Conservation (phyloP, 2,329 filamentous ascomycete species). For the Fusarium algeriense region DNA sequence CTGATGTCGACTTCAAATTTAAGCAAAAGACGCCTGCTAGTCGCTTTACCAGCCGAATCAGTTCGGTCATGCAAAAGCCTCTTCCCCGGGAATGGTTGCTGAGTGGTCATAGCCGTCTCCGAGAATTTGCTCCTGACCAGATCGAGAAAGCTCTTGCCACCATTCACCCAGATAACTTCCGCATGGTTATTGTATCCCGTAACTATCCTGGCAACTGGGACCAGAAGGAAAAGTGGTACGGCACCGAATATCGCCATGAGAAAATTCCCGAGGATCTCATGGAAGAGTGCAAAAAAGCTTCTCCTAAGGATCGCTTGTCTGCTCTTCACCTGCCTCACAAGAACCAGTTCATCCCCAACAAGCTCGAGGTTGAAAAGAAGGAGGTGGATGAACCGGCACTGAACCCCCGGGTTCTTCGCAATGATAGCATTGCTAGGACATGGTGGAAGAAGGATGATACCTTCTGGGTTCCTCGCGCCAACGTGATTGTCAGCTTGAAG, state of each 20-base stretch:
- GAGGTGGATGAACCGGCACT: slow-evolving; percentile 81
- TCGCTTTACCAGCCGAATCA: slow-evolving; percentile 87
- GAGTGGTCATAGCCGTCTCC: slow-evolving; percentile 80
- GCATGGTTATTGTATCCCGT: slow-evolving; percentile 84
- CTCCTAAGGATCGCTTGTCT: slow-evolving; percentile 69
- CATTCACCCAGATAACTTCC: slow-evolving; percentile 88
- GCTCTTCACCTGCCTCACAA: slow-evolving; percentile 88
- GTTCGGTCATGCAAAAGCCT: slow-evolving; percentile 90
- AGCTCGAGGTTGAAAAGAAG: slow-evolving; percentile 94
- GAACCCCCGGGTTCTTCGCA: slow-evolving; percentile 84
- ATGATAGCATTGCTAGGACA: slow-evolving; percentile 81
- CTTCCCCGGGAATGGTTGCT: slow-evolving; percentile 88
- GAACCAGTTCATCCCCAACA: slow-evolving; percentile 95
- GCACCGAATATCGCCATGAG: slow-evolving; percentile 90
- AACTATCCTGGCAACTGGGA: slow-evolving; percentile 88
- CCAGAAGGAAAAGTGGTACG: slow-evolving; percentile 95
- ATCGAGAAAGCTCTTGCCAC: slow-evolving; percentile 81
- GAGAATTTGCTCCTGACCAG: slow-evolving; percentile 81
- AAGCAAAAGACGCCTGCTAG: slow-evolving; percentile 92
- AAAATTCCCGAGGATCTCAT: slow-evolving; percentile 83
- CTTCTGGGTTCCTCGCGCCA: slow-evolving; percentile 97
- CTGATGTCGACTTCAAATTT: slow-evolving; percentile 95
- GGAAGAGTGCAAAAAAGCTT: slow-evolving; percentile 74
- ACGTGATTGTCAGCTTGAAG: slow-evolving; percentile 83
- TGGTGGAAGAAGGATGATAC: slow-evolving; percentile 99